Percentiles rank a stretch among this genome's conserved stretches.
These are phyloP conservation scores for Plasmodium blacklocki DNA, from an alignment of 169 alveolate species.

Conservation along the genomic window DNA sequence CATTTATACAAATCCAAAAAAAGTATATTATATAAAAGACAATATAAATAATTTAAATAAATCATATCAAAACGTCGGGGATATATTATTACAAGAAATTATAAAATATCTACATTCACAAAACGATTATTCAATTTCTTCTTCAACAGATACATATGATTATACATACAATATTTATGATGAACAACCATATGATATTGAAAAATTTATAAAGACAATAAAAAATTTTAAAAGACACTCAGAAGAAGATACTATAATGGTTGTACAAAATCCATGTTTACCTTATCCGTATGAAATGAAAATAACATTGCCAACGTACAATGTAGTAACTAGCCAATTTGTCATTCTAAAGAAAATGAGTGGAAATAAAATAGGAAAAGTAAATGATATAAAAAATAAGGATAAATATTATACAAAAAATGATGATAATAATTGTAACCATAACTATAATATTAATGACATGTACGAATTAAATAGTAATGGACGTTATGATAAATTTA, in stretches of 20 bases:
- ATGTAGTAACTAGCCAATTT: slow-evolving; percentile 1
- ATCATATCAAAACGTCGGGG: background rate
- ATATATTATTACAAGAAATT: background rate
- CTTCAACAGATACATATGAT: background rate
- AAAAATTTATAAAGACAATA: background rate
- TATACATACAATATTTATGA: slow-evolving; percentile 2
- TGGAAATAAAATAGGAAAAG: background rate
- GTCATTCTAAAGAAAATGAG: background rate
- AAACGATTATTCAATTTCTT: background rate
- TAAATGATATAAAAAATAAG: too few species aligned
- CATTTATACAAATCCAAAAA: background rate
- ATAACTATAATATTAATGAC: background rate
- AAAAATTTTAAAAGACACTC: slow-evolving; percentile 1
- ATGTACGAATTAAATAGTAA: background rate
- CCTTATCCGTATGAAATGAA: slow-evolving; percentile 1
- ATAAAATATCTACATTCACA: background rate
- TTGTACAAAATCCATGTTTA: background rate
- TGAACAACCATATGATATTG: background rate
- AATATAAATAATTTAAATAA: background rate
- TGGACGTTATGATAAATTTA: background rate
- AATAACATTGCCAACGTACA: background rate
- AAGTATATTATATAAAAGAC: background rate
- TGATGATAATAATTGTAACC: background rate
- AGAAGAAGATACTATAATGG: background rate
- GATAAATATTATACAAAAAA: background rate